Base-by-base conservation (phyloP, 2,329 filamentous ascomycete species). In the Aureobasidium lini region DNA sequence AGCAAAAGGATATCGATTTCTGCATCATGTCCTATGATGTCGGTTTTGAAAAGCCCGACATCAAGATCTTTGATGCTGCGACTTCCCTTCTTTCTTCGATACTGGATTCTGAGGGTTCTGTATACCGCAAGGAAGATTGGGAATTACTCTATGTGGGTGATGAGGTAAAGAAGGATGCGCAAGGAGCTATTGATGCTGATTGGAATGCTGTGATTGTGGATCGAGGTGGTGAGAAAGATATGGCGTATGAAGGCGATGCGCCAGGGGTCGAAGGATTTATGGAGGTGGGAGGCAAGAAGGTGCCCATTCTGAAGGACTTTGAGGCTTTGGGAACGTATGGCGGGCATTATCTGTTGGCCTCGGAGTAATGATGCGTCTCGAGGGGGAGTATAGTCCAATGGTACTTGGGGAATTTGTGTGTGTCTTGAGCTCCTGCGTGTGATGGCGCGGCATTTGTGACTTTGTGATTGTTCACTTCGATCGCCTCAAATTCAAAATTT, bases 11-110 rank as follows among this genome's bases (percentile, higher is more conserved):
- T 60, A 71, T 86, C 44, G 78, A 81, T 65, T 85, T 86, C 62
- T 75, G 81, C 6, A 80, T 81, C 61, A 77, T 85, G 67, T 86
- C 83, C 16, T 87, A 87, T 63, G 83, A 86, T 64, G 79, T 82
- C 4, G 84, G 84, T 0, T 67, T 72, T 28, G 81, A 82, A 63
- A 88, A 88, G 67, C 85, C 85, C 0, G 74, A 83, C 56, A 63
- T 60, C 8, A 64, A 67, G 2, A 84, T 87, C 2, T 88, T 87
- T 62, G 68, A 74, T 1, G 78, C 81, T 0, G 84, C 83, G 0
- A 74, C 77, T 46, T 63, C 68, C 1, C 71, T 83, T 73, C 66
- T 79, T 15, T 57, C 61, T 2, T 62, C 68, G 4, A 65, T 72
- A 8, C 59, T 77, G 11, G 49, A 59, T 1, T 47, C 58, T 3